phyloP scores from a whole-genome alignment of 1,139 yeast genomes.

The Suhomyces yuchorum region DNA sequence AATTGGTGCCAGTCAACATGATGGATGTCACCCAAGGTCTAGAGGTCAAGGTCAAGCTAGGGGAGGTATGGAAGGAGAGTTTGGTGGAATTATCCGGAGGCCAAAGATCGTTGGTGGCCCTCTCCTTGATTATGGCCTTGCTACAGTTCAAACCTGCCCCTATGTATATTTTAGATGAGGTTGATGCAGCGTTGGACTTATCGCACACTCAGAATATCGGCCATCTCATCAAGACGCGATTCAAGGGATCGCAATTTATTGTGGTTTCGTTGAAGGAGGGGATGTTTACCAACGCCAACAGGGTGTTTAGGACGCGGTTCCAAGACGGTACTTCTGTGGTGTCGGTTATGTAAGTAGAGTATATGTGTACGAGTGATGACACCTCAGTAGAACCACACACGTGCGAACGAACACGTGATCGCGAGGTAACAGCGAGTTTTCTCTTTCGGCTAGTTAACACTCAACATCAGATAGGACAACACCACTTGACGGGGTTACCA shows the following conservation, averaged over 20 bases:
- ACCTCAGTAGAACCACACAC: background rate
- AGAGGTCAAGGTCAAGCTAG: slow-evolving; percentile 87
- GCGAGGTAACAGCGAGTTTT: background rate
- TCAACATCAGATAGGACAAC: background rate
- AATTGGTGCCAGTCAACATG: slow-evolving; percentile 78
- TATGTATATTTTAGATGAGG: slow-evolving; percentile 95
- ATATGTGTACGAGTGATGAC: background rate
- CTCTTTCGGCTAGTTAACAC: slow-evolving; percentile 2
- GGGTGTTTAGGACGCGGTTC: slow-evolving; percentile 89
- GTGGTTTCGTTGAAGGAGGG: slow-evolving; percentile 97
- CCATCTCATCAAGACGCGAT: slow-evolving; percentile 89
- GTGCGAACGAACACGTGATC: background rate
- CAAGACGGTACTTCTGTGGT: slow-evolving; percentile 97
- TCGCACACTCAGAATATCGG: slow-evolving; percentile 98
- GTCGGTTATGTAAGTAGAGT: slow-evolving; percentile 45
- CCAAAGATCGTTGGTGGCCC: slow-evolving; percentile 89
- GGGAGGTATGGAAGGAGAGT: slow-evolving; percentile 94
- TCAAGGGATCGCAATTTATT: slow-evolving; percentile 93
- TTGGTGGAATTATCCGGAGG: slow-evolving; percentile 96
- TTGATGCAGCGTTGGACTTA: slow-evolving; percentile 95
- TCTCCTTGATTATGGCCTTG: slow-evolving; percentile 86
- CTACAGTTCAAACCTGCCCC: slow-evolving; percentile 97
- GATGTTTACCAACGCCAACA: slow-evolving; percentile 95
- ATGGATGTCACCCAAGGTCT: slow-evolving; percentile 87
- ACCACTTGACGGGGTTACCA: background rate